phyloP scores from a whole-genome alignment of 2,329 filamentous ascomycete genomes.

The Emmonsiellopsis sp. region DNA sequence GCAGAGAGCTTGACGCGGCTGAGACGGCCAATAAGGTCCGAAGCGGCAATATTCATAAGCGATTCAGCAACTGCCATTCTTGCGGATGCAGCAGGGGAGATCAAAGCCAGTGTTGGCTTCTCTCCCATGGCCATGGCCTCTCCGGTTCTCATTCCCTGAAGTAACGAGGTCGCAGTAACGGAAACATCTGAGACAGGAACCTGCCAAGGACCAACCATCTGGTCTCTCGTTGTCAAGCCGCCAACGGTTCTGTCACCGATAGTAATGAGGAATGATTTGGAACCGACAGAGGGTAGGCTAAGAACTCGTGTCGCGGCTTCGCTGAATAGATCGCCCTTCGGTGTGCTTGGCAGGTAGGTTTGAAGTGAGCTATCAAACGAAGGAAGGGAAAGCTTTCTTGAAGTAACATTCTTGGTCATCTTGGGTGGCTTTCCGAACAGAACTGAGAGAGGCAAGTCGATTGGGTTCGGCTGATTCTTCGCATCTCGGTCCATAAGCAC shows the following conservation, averaged over 20 bases:
- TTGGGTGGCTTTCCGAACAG: slow-evolving; percentile 84
- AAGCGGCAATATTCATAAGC: slow-evolving; percentile 85
- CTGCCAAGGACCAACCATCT: slow-evolving; percentile 96
- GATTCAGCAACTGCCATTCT: slow-evolving; percentile 95
- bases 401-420: slow-evolving; percentile 64
- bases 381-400: slow-evolving; percentile 57
- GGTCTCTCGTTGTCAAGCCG: slow-evolving; percentile 78
- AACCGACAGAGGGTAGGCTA: slow-evolving; percentile 80
- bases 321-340: slow-evolving; percentile 41
- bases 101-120: slow-evolving; percentile 78
- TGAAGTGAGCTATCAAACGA: slow-evolving; percentile 68
- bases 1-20: slow-evolving; percentile 79
- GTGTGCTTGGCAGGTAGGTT: slow-evolving; percentile 52
- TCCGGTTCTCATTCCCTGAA: slow-evolving; percentile 63
- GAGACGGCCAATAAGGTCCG: slow-evolving; percentile 62
- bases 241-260: slow-evolving; percentile 91
- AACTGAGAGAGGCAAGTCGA: slow-evolving; percentile 80
- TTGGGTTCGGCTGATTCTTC: slow-evolving; percentile 63
- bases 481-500: slow-evolving; percentile 76
- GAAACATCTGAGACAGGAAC: slow-evolving; percentile 88
- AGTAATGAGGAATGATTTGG: slow-evolving; percentile 93
- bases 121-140: slow-evolving; percentile 99
- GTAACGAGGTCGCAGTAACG: slow-evolving; percentile 77
- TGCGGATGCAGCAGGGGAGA: slow-evolving; percentile 81
- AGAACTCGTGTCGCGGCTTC: slow-evolving; percentile 77